Conservation (phyloP, 2,329 filamentous ascomycete species). For the Hypoxylon sp. region DNA sequence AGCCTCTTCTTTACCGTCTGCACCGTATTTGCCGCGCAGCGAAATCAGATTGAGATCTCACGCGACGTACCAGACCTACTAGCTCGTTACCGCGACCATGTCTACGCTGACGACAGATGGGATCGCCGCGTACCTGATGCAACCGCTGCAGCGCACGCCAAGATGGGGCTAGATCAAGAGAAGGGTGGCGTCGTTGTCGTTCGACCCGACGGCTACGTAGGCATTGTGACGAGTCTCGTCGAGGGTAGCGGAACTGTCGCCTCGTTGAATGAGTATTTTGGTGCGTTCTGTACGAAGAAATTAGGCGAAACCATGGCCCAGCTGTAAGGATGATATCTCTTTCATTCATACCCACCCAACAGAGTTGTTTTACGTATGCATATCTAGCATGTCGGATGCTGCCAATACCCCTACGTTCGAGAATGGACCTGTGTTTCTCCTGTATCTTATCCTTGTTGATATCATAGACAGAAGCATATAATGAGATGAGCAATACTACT, state of each 20-base stretch:
- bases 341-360: neutral
- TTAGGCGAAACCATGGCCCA: slow-evolving; percentile 56
- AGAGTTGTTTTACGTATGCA: neutral
- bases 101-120: slow-evolving; percentile 87
- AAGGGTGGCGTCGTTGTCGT: slow-evolving; percentile 85
- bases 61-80: slow-evolving; percentile 77
- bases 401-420: slow-evolving; percentile 7
- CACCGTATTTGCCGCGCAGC: slow-evolving; percentile 76
- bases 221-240: slow-evolving; percentile 76
- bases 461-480: neutral
- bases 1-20: slow-evolving; percentile 83
- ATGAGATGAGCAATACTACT: neutral
- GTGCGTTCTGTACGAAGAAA: slow-evolving; percentile 74
- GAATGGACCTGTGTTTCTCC: slow-evolving; percentile 2
- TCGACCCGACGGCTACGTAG: slow-evolving; percentile 88
- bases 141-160: slow-evolving; percentile 81
- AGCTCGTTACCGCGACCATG: slow-evolving; percentile 80
- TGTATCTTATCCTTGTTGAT: neutral
- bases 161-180: slow-evolving; percentile 82
- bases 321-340: slow-evolving; percentile 46
- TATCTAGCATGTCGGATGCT: neutral
- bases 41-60: slow-evolving; percentile 77
- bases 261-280: slow-evolving; percentile 85
- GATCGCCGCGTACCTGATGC: slow-evolving; percentile 77
- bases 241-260: slow-evolving; percentile 84